phyloP scores from a whole-genome alignment of 2,329 filamentous ascomycete genomes.

The Colletotrichum sp. region DNA sequence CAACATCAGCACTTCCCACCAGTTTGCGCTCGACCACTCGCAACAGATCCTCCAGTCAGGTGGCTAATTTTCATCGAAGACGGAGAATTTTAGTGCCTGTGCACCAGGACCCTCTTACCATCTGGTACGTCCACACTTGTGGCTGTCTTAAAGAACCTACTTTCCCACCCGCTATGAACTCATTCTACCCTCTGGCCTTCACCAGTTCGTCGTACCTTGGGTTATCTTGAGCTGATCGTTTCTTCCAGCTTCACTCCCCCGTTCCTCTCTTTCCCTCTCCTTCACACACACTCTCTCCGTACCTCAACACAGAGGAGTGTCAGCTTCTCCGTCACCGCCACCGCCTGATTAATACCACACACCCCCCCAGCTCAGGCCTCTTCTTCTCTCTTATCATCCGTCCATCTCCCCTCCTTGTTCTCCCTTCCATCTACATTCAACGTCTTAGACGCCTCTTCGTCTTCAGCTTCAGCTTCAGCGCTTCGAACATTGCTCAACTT shows the following conservation, averaged over 20 bases:
- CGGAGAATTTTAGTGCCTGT: slow-evolving; percentile 28
- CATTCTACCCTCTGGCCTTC: slow-evolving; percentile 15
- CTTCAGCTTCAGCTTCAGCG: slow-evolving; percentile 1
- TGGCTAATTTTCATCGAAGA: slow-evolving; percentile 25
- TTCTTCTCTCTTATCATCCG: slow-evolving; percentile 8
- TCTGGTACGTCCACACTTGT: slow-evolving; percentile 24
- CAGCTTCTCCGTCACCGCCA: slow-evolving; percentile 11
- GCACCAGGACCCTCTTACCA: slow-evolving; percentile 25
- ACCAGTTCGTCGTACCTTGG: slow-evolving; percentile 24
- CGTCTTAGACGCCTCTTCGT: neutral
- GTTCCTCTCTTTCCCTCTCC: neutral
- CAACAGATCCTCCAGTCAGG: slow-evolving; percentile 26
- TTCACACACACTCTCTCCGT: neutral
- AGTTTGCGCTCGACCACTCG: slow-evolving; percentile 27
- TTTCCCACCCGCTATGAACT: slow-evolving; percentile 27
- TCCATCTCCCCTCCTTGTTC: neutral
- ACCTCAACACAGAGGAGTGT: neutral
- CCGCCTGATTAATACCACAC: slow-evolving; percentile 19
- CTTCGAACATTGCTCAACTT: slow-evolving; percentile 19
- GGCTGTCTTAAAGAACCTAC: slow-evolving; percentile 29
- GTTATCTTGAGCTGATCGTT: slow-evolving; percentile 23
- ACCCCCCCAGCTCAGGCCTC: slow-evolving; percentile 20
- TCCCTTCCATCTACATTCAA: neutral
- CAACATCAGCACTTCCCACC: slow-evolving; percentile 26
- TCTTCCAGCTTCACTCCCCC: slow-evolving; percentile 16